A percentile compares a stretch with the other conserved stretches of the same genome.
Conservation (phyloP, 192 early-diverging fungal genomes). For the Lobosporangium transversale region DNA sequence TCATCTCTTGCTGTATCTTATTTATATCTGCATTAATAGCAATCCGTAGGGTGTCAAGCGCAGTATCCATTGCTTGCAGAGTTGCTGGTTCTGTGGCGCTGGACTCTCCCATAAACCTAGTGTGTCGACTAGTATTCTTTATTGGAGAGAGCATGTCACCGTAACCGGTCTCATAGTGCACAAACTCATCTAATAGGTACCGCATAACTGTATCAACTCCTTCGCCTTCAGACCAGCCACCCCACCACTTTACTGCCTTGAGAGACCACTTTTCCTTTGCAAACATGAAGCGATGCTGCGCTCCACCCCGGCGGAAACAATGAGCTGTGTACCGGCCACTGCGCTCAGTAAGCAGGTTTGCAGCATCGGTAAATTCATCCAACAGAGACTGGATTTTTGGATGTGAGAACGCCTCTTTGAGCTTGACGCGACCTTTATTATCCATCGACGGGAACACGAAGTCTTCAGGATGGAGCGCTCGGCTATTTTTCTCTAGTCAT, state of each 20-base stretch:
- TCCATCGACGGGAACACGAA: conserved; percentile 4
- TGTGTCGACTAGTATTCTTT: neutral
- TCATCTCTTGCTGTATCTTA: neutral
- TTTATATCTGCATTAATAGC: neutral
- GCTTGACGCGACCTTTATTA: neutral
- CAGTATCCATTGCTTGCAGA: neutral
- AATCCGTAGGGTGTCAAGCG: neutral
- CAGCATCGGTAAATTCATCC: neutral
- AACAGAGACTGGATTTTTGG: conserved; percentile 4
- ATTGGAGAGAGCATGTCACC: conserved; percentile 15
- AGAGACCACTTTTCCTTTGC: conserved; percentile 14
- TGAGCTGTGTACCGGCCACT: neutral
- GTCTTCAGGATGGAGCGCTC: conserved; percentile 1
- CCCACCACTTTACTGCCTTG: conserved; percentile 22
- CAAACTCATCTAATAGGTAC: conserved; percentile 11
- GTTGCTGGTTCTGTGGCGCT: neutral
- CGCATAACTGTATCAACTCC: conserved; percentile 10
- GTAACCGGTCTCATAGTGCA: neutral
- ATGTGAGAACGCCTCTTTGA: neutral
- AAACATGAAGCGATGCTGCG: conserved; percentile 15
- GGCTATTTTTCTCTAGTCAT: conserved; percentile 6
- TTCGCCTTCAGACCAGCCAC: conserved; percentile 16
- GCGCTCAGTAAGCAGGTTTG: neutral
- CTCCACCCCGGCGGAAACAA: conserved; percentile 4
- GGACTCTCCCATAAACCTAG: conserved; percentile 1